Conservation (phyloP, 768 basidiomycete genomes). For the Macrocybe gigantea region DNA sequence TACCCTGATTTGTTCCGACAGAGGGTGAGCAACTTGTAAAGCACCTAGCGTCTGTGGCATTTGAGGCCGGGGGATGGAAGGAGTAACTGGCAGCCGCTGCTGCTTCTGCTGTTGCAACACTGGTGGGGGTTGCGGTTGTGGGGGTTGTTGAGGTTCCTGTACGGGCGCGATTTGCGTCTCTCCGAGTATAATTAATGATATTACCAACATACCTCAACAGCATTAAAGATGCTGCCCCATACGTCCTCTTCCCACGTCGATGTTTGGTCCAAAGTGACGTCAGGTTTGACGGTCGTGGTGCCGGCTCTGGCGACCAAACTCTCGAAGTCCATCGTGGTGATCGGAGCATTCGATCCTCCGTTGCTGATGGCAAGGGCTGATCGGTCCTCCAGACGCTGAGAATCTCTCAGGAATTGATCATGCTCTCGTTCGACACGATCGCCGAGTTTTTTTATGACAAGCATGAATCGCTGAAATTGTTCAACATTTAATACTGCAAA, state of each 20-base stretch:
- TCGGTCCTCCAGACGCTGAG: slow-evolving; percentile 83
- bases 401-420: slow-evolving; percentile 85
- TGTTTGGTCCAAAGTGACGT: slow-evolving; percentile 29
- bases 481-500: slow-evolving; percentile 63
- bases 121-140: slow-evolving; percentile 27
- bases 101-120: too few species aligned
- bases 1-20: too few species aligned
- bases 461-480: slow-evolving; percentile 94
- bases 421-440: slow-evolving; percentile 93
- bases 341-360: slow-evolving; percentile 24
- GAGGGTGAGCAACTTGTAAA: too few species aligned
- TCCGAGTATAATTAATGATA: too few species aligned
- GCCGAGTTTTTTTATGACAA: slow-evolving; percentile 67
- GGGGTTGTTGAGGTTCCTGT: slow-evolving; percentile 47
- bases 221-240: slow-evolving; percentile 70
- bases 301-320: slow-evolving; percentile 67
- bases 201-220: slow-evolving; percentile 40
- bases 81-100: too few species aligned
- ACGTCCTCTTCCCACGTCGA: slow-evolving; percentile 76
- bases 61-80: too few species aligned
- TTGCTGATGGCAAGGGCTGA: slow-evolving; percentile 40
- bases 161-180: too few species aligned
- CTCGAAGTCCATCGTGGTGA: slow-evolving; percentile 67
- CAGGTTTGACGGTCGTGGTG: slow-evolving; percentile 38
- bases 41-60: too few species aligned